These are phyloP conservation scores for Naganishia albida DNA, from an alignment of 1,284 basidiomycete genomes.

Conservation along the genomic window DNA sequence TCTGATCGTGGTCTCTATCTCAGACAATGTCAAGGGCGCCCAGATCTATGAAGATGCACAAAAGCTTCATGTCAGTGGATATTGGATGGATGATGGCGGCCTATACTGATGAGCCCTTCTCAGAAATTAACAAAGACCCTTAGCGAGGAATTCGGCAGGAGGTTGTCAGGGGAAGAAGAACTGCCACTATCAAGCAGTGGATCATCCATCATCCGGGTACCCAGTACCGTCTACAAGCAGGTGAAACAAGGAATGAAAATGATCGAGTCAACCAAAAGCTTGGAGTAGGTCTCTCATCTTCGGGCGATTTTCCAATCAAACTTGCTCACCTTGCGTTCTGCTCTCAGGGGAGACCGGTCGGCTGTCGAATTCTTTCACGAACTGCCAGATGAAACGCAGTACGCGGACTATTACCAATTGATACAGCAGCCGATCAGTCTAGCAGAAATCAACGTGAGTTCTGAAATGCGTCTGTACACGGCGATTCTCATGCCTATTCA, in stretches of 20 bases:
- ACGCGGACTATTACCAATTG: slow-evolving; percentile 89
- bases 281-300: not conserved
- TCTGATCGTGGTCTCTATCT: not conserved
- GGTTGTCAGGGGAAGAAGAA: slow-evolving; percentile 33
- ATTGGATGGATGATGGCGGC: not conserved
- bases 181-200: not conserved
- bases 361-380: slow-evolving; percentile 68
- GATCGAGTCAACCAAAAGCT: slow-evolving; percentile 17
- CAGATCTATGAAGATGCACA: slow-evolving; percentile 51
- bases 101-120: slow-evolving; percentile 41
- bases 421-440: slow-evolving; percentile 83
- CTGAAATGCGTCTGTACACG: no score
- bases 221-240: slow-evolving; percentile 2
- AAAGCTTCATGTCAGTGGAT: slow-evolving; percentile 47
- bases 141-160: slow-evolving; percentile 31
- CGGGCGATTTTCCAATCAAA: not conserved
- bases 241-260: slow-evolving; percentile 24
- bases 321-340: not conserved
- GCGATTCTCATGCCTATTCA: not conserved
- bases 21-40: slow-evolving; percentile 52
- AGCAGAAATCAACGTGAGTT: slow-evolving; percentile 74
- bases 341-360: slow-evolving; percentile 10
- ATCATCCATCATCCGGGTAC: not conserved
- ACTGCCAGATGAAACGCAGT: slow-evolving; percentile 72
- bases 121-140: slow-evolving; percentile 31